A percentile compares a stretch with the other conserved stretches of the same genome.
These are phyloP conservation scores for Nidularia pulvinata DNA, from an alignment of 768 basidiomycete genomes.

Conservation along the genomic window DNA sequence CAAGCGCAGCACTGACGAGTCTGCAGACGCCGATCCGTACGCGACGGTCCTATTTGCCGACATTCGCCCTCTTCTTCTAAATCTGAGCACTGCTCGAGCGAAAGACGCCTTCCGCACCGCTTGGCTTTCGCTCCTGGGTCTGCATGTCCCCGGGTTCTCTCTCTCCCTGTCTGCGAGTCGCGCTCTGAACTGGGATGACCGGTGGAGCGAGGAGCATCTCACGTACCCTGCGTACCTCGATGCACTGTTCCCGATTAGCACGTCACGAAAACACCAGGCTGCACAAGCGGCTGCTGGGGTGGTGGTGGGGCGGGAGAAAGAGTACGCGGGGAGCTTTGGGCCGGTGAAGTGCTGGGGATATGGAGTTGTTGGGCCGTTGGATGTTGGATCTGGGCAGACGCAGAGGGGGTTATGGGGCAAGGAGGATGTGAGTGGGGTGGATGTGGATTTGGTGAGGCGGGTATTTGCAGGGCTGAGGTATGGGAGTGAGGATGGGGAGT, in stretches of 20 bases:
- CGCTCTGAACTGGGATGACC: conserved; percentile 58
- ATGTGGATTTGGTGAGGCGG: conserved; percentile 48
- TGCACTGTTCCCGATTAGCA: conserved; percentile 48
- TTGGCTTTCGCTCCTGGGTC: conserved; percentile 72
- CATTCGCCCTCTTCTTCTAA: conserved; percentile 56
- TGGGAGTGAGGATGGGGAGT: conserved; percentile 49
- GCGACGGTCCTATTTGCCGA: conserved; percentile 74
- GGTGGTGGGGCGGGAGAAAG: conserved; percentile 64
- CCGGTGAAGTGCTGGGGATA: conserved; percentile 68
- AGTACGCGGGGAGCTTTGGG: conserved; percentile 61
- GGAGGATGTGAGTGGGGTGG: conserved; percentile 50
- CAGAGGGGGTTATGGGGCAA: conserved; percentile 31
- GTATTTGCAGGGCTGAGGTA: conserved; percentile 60
- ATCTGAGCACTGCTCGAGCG: conserved; percentile 38
- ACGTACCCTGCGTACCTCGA: conserved; percentile 41
- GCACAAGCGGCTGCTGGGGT: conserved; percentile 68
- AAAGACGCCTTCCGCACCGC: conserved; percentile 61
- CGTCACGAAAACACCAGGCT: conserved; percentile 26
- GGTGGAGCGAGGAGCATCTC: conserved; percentile 59
- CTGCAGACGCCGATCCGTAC: conserved; percentile 64
- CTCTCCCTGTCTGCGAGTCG: conserved; percentile 27
- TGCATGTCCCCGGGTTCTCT: conserved; percentile 70
- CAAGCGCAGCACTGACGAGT: conserved; percentile 51
- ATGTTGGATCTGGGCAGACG: conserved; percentile 27
- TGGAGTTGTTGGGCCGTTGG: conserved; percentile 54